Conservation (phyloP, 2,329 filamentous ascomycete species). For the Fusarium metavorans region DNA sequence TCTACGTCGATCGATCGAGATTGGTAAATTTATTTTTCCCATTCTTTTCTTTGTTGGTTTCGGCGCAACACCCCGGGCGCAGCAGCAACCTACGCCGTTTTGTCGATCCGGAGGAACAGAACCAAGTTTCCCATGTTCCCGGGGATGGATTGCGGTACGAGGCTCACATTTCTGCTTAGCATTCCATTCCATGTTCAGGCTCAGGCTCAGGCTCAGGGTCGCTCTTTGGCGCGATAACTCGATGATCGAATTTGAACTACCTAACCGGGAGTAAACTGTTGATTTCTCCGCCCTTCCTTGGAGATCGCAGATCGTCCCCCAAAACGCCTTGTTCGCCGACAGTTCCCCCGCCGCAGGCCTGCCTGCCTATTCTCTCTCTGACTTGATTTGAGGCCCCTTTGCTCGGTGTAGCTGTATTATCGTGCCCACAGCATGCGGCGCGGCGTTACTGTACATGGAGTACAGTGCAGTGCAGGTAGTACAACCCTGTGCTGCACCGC, state of each 20-base stretch:
- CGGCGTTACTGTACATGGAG: not conserved
- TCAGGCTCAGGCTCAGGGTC: not conserved
- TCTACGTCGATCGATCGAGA: slow-evolving; percentile 42
- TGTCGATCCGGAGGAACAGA: not conserved
- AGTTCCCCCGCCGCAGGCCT: slow-evolving; percentile 12
- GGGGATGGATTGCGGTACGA: not conserved
- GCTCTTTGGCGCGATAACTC: slow-evolving; percentile 3
- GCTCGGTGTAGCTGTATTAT: slow-evolving; percentile 11
- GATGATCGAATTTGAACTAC: slow-evolving; percentile 14
- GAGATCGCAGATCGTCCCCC: slow-evolving; percentile 13
- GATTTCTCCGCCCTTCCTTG: slow-evolving; percentile 10
- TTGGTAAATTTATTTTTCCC: slow-evolving; percentile 21
- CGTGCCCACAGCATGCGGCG: not conserved
- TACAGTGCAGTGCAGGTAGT: not conserved
- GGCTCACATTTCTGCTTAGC: not conserved
- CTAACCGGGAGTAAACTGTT: slow-evolving; percentile 5
- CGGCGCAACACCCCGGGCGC: slow-evolving; percentile 14
- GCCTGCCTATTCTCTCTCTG: not conserved
- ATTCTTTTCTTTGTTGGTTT: not conserved
- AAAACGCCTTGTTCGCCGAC: slow-evolving; percentile 42
- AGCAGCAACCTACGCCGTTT: not conserved
- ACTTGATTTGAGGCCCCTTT: not conserved
- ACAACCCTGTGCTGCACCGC: not conserved
- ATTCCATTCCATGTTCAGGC: not conserved
- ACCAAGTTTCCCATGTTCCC: slow-evolving; percentile 12